Evolutionary conservation across 345 rosid species (phyloP).

Genomic region (Populus nigra): DNA sequence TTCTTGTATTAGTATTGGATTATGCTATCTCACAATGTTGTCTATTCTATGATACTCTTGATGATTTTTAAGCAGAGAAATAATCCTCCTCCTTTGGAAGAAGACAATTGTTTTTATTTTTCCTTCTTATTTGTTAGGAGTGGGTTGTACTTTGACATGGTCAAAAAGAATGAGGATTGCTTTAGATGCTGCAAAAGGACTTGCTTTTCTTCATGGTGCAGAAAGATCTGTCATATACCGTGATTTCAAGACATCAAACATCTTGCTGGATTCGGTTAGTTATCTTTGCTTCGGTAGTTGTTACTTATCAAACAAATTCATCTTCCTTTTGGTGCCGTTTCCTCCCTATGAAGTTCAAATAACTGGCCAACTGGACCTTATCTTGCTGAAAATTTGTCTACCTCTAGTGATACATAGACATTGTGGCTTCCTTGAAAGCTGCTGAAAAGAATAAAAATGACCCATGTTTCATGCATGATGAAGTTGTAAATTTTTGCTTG

Average conservation of each 20-base stretch:
- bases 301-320: neutral
- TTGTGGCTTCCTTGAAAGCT: neutral
- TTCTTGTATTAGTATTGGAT: neutral
- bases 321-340: neutral
- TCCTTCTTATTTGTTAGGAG: constrained; percentile 49
- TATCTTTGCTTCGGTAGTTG: neutral
- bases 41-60: neutral
- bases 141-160: constrained; percentile 89
- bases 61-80: neutral
- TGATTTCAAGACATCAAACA: constrained; percentile 94
- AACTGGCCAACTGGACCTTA: neutral
- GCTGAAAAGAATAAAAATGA: neutral
- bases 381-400: constrained; percentile 8
- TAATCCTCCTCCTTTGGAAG: neutral
- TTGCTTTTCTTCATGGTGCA: constrained; percentile 92
- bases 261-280: constrained; percentile 81
- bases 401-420: neutral
- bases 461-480: neutral
- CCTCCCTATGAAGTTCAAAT: neutral
- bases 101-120: constrained; percentile 4
- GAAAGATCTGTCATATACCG: constrained; percentile 90
- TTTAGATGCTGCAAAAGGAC: constrained; percentile 86
- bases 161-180: constrained; percentile 93
- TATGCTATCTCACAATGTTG: neutral
- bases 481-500: neutral